Base-by-base conservation (phyloP, 2,329 filamentous ascomycete genomes). In the Ophiostoma triangulosporum region DNA sequence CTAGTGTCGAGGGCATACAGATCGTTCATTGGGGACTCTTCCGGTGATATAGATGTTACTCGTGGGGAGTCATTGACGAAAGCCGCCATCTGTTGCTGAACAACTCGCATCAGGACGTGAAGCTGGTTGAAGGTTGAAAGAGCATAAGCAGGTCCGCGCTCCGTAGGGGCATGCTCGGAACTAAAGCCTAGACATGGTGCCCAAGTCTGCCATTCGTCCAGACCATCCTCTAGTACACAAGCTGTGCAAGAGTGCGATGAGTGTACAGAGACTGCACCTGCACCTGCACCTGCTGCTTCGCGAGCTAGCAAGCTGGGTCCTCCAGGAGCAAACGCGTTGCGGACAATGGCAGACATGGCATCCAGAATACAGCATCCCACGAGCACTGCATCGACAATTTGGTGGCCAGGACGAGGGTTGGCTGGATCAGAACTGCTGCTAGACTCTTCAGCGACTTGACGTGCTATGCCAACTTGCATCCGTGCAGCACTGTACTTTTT, bases 181-280 rank as follows among this genome's bases (percentile, higher is more conserved):
- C 68, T 67, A 49, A 71, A 70, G 3, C 65, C 68, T 4, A 63
- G 60, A 56, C 72, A 71, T 26, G 80, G 76, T 17, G 73, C 71
- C 84, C 84, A 88, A 1, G 81, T 79, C 58, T 84, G 80, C 84
- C 84, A 88, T 66, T 88, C 83, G 61, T 88, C 84, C 20, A 83
- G 67, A 1, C 81, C 81, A 59, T 85, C 80, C 63, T 86, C 81
- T 3, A 67, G 64, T 2, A 57, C 20, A 5, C 29, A 22, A 14
- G 27, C 12, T 5, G 17, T n/a, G 29, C n/a, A 35, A 6, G 14
- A n/a, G 14, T 24, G 15, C 4, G 12, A 22, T 6, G 29, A 27
- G 17, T 48, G 46, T 3, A 32, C 26, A 12, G 46, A 29, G n/a
- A n/a, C 4, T 40, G 33, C 3, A 27, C 32, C 8, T 20, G 38